Evolutionary conservation across 768 basidiomycete species (phyloP), one percentile per base, ranked within the genome.

Genomic region (Coprinopsis sp.): DNA sequence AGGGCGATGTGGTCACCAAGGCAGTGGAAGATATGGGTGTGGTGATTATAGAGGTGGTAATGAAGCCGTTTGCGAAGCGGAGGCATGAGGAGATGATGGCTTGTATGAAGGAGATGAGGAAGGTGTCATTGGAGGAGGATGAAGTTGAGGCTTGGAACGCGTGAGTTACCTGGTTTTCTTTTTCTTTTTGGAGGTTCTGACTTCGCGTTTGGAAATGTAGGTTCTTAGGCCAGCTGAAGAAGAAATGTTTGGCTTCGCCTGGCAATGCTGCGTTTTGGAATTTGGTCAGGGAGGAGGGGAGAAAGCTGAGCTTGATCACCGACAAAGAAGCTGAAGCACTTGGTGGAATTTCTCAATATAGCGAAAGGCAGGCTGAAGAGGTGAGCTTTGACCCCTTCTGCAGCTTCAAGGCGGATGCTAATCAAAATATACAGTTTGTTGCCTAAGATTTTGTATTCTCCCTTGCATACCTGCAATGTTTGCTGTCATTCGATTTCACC

Each of bases 61-160:
- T 76, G 52, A 71, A 72, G 22, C 87, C 87, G 29, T 95, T 94
- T 65, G 77, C 87, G 31, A 67, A 64, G 29, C 74, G 80, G 54
- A 74, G 91, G 50, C 74, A 73, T 29, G 69, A 70, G 13, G 86
- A 91, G 62, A 74, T 93, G 68, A 37, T 90, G 22, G 78, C 84
- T 31, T 92, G 89, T 61, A 68, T 95, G 74, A 64, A 67, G 51
- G 72, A 60, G 31, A 64, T 95, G 67, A 75, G 92, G 57, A 71
- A 77, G 43, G 76, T 78, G 3, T 86, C 81, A 21, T 22, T 23
- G 22, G 53, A 89, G 80, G 86, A 91, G 65, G 87, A 91, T 61
- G 87, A 91, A 61, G 78, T 91, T 29, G 84, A 86, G 36, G 77
- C 77, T 25, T 92, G 89, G 89, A 91, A 92, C 64, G 65, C 58